Base-by-base conservation (phyloP, 345 rosid genomes). In the Lagerstroemia speciosa region DNA sequence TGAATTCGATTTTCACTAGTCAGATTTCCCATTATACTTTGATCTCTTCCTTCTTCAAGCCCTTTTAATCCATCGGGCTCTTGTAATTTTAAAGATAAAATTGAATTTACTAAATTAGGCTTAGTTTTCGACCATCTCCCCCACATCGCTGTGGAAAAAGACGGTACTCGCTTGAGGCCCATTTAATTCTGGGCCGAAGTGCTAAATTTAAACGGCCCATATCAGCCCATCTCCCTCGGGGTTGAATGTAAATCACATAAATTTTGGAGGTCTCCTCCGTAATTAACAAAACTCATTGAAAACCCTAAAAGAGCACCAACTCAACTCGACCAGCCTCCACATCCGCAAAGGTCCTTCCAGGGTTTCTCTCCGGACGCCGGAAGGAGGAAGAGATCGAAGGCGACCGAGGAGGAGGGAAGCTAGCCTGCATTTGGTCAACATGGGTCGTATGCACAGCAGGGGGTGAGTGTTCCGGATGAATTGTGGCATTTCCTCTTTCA, bases 371-470 rank as follows among this genome's bases (percentile, higher is more conserved):
- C 7, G 60, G 7, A 30, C 60, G 60, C 60, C 60, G 60, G 60
- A 2, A n/a, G 60, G 29, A 53, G 60, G 60, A 8, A 24, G 29
- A 53, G 29, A 7, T 53, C 30, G 29, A 3, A 53, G 60, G 60
- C 29, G 2, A 52, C 29, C 26, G 29, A 52, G 58, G 58, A 53
- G 60, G 29, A 6, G 60, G 2, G 12, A 8, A 50, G 60, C 60
- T 53, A 5, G 15, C n/a, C 30, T 11, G 29, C 60, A 53, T 2
- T 6, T 11, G 14, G 9, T 53, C 60, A 53, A n/a, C 24, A 53
- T 53, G 60, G 60, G 60, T 53, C 60, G 60, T 24, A 53, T 53
- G 60, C 60, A 53, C 60, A 53, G 60, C 10, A 24, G 60, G n/a
- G 60, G 60, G 60, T 53, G 14, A 2, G 60, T 53, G 7, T n/a